phyloP scores from a whole-genome alignment of 1,284 basidiomycete species.

The Cutaneotrichosporon mucoides region DNA sequence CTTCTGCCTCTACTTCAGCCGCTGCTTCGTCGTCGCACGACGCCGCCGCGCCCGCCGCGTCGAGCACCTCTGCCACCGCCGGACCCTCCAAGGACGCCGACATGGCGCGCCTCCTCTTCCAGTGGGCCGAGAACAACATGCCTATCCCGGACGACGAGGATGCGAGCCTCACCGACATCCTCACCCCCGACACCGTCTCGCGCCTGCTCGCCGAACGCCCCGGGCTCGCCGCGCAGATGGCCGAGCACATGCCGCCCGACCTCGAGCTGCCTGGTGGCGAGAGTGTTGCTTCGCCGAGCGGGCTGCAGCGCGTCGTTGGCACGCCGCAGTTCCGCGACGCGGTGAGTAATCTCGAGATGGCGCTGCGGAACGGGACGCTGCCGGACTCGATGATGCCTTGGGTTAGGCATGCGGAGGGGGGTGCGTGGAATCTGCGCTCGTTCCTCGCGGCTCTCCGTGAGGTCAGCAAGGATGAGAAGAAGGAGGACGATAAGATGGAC shows the following conservation, averaged over 20 bases:
- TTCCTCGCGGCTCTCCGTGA: constrained; percentile 37
- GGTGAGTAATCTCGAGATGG: constrained; percentile 44
- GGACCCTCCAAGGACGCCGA: constrained; percentile 17
- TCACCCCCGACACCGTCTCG: constrained; percentile 37
- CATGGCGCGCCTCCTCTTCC: constrained; percentile 38
- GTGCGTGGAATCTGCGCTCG: constrained; percentile 30
- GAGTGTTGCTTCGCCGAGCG: constrained; percentile 18
- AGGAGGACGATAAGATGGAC: constrained; percentile 14
- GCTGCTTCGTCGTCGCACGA: constrained; percentile 23
- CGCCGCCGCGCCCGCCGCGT: not conserved
- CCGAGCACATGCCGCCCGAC: constrained; percentile 37
- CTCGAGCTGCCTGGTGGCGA: constrained; percentile 23
- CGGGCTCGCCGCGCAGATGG: constrained; percentile 26
- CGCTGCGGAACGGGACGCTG: constrained; percentile 42
- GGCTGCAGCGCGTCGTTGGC: constrained; percentile 43
- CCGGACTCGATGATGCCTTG: constrained; percentile 44
- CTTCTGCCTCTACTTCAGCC: constrained; percentile 25
- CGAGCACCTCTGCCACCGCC: not conserved
- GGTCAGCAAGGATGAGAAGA: constrained; percentile 3
- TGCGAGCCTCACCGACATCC: constrained; percentile 41
- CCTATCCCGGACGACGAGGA: constrained; percentile 26
- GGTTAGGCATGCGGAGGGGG: constrained; percentile 17
- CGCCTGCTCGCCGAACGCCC: constrained; percentile 31
- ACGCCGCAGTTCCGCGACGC: constrained; percentile 47
- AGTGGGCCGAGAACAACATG: constrained; percentile 33